Evolutionary conservation across 345 rosid species (phyloP), one percentile per base, ranked within the genome.

Genomic region (Arabis hirsuta): DNA sequence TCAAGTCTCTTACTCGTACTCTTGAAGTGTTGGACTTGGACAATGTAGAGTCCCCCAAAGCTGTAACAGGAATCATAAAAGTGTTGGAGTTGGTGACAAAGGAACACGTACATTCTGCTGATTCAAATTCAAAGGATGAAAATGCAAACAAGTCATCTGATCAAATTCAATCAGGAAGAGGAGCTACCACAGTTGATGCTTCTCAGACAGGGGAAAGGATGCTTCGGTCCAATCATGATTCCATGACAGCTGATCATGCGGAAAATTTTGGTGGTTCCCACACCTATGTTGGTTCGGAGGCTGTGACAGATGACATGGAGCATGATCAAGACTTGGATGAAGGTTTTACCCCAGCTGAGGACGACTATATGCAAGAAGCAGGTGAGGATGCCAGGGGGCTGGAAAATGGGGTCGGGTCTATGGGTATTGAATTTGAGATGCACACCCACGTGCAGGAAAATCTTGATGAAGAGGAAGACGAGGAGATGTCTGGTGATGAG

Each of bases 21-120:
- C 97, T 94, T 55, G 91, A 89, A 67, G 89, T 94, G 55, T 77
- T 94, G 81, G 98, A 94, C 80, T 82, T 94, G 78, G 97, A 94
- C 82, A 90, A 88, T 78, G 60, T 77, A 45, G 94, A 91, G 60
- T 91, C 98, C 13, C 90, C 97, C 24, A 91, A 94, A 83, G 82
- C 89, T 80, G 97, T 89, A 41, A 85, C 85, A 39, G 97, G 87
- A 39, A 82, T 89, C 44, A 73, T 94, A 73, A 94, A 89, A 84
- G 87, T 89, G 51, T 81, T 94, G 84, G 98, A 94, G 84, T 73
- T 89, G 82, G 97, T 94, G 42, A 88, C 95, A 3, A 94, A 91
- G 84, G 98, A 94, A 78, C 89, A 94, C 80, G 88, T 89, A 50
- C 87, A 82, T 73, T 80, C 88, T 63, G 79, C 77, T 65, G 89